Base-by-base conservation (phyloP, 2,329 filamentous ascomycete species). In the Fusarium brevicatenulatum region DNA sequence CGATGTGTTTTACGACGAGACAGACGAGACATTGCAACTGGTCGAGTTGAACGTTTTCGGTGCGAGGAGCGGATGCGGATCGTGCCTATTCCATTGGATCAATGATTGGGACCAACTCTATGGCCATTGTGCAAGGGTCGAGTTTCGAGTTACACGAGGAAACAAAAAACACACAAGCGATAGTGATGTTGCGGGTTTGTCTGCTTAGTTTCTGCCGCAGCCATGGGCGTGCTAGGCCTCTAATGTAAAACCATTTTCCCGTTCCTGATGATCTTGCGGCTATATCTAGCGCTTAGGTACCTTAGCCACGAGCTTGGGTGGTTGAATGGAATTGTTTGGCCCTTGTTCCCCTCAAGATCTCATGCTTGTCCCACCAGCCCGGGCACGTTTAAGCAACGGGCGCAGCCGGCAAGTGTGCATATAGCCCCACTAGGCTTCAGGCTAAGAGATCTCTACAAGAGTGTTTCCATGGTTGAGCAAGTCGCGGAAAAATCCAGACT, bases 41-140 rank as follows among this genome's bases (percentile, higher is more conserved):
- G 79, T 86, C 19, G 83, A 87, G 72, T 74, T 86, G 40, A 86
- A 86, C 61, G 80, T 80, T 3, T 86, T 86, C 72, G 85, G 85
- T 1, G 81, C 80, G 4, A 78, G 82, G 68, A 84, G 82, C 28
- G 81, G 80, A 7, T 86, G 84, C 76, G 84, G 85, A 12, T 83
- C 81, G 32, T 86, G 83, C 70, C 73, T 86, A 32, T 87, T 85
- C 66, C 81, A 86, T 19, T 86, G 84, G 84, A 71, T 84, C 25
- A 23, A 68, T 13, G 56, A 74, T 32, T 49, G 64, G 30, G 44
- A 42, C n/a, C 28, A 55, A 30, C 54, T 73, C 4, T 70, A 67
- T 34, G 50, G 63, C 19, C 30, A 68, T 36, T 32, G 46, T 19
- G 30, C 56, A 44, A 34, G 50, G 23, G 57, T 68, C 15, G 34